These are phyloP conservation scores for Candida tunisiensis DNA, from an alignment of 1,139 yeast species.

Conservation along the genomic window DNA sequence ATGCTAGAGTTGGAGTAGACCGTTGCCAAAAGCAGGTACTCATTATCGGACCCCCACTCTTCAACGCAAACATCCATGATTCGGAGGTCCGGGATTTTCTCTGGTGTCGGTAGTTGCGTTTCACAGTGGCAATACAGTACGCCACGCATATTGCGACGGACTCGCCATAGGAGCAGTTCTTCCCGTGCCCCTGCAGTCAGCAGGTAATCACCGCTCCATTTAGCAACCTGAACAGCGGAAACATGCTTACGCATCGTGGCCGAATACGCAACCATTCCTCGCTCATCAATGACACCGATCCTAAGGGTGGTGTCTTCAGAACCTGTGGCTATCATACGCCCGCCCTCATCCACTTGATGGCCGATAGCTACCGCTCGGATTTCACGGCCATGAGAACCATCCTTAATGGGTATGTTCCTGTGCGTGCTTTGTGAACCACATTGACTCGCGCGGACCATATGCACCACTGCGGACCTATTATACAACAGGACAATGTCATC, in stretches of 20 bases:
- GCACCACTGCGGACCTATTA: no score
- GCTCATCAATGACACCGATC: constrained; percentile 28
- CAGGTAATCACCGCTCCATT: constrained; percentile 40
- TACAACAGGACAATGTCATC: constrained; percentile 5
- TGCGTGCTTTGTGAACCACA: no score
- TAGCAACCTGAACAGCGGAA: constrained; percentile 69
- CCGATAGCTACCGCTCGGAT: constrained; percentile 20
- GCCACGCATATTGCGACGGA: constrained; percentile 16
- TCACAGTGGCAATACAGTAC: constrained; percentile 9
- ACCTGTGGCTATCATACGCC: constrained; percentile 40
- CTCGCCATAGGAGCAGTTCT: constrained; percentile 69
- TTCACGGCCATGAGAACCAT: constrained; percentile 87
- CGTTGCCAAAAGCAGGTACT: constrained; percentile 41
- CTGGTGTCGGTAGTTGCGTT: constrained; percentile 18
- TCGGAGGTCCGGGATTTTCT: constrained; percentile 63
- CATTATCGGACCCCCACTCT: constrained; percentile 11
- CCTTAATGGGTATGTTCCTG: no score
- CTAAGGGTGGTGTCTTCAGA: constrained; percentile 79
- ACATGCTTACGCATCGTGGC: constrained; percentile 71
- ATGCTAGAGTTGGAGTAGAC: constrained; percentile 79
- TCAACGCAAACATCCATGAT: constrained; percentile 48
- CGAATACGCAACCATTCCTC: constrained; percentile 19
- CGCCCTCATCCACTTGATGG: constrained; percentile 9
- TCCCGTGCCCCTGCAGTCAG: constrained; percentile 77
- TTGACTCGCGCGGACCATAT: no score